Base-by-base conservation (phyloP, 2,329 filamentous ascomycete genomes). In the Cladophialophora chaetospira region DNA sequence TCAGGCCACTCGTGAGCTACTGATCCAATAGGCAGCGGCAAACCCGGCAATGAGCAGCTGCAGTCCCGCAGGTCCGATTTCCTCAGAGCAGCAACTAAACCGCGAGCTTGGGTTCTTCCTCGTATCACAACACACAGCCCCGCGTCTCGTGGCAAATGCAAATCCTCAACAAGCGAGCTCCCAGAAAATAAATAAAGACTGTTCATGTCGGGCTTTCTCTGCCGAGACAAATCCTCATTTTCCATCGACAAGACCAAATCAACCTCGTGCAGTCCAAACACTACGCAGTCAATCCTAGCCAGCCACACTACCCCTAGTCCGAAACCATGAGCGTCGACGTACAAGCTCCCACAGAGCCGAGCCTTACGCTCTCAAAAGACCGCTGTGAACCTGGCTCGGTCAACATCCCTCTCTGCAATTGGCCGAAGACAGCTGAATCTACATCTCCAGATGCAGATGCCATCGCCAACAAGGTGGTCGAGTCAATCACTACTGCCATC, bases 321-420 rank as follows among this genome's bases (percentile, higher is more conserved):
- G 11, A 13, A 31, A 35, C 36, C 44, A 59, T 59, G 57, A 59
- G 57, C 31, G 53, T 59, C 28, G 42, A 51, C 42, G 48, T 56
- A 26, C 57, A 56, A 36, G 51, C 57, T 9, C 40, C 52, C 21
- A 59, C 57, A 9, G 53, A 56, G 9, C 52, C 57, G 6, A 46
- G 47, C 33, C 51, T 68, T 26, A 64, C 63, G 4, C 64, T 67
- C n/a, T 78, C 77, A 1, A 71, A 72, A 57, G 69, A 78, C 42
- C 73, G 77, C 17, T 69, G 75, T 38, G 74, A 75, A 64, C 76
- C 79, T 0, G 84, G 83, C 49, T 86, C 82, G 0, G 68, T 79
- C 67, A 84, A 85, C 65, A 74, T 76, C 17, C 70, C 75, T 1
- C 59, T 78, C 1, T 73, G 72, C 19, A 61, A 66, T 52, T 78